Evolutionary conservation across 176 grass and related monocot genomes (phyloP).

Genomic region (Puya raimondii): DNA sequence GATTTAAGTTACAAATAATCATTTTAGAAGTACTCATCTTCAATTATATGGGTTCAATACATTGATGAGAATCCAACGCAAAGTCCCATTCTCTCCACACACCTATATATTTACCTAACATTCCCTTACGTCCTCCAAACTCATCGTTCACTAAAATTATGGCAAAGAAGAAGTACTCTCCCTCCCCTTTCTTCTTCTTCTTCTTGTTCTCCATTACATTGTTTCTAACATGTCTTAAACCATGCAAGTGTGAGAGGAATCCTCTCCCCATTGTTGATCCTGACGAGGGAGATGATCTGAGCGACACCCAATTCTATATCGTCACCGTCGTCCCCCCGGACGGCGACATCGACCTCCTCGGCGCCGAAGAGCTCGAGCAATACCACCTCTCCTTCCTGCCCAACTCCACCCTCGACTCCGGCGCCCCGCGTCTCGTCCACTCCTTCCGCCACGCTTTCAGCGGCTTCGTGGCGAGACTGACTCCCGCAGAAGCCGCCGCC

Average conservation of each 20-base stretch:
- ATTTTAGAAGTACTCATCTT: too few relatives aligned
- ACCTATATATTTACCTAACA: too few relatives aligned
- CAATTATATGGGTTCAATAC: too few relatives aligned
- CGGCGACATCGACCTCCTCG: slow-evolving; percentile 31
- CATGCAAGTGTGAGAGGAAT: neutral
- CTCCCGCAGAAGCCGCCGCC: slow-evolving; percentile 9
- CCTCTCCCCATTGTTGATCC: neutral
- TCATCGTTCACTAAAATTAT: too few relatives aligned
- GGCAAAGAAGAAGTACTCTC: neutral
- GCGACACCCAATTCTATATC: neutral
- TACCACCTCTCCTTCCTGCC: slow-evolving; percentile 6
- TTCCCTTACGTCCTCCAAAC: too few relatives aligned
- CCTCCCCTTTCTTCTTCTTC: neutral
- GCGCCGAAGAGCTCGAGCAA: slow-evolving; percentile 11
- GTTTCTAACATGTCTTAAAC: neutral
- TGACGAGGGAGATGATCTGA: neutral
- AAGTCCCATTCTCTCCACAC: too few relatives aligned
- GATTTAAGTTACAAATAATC: too few relatives aligned
- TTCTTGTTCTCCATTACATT: neutral
- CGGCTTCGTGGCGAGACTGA: slow-evolving; percentile 30
- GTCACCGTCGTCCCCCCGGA: neutral
- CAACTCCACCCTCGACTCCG: slow-evolving; percentile 31
- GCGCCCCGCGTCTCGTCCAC: slow-evolving; percentile 25
- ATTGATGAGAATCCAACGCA: too few relatives aligned
- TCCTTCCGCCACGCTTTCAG: slow-evolving; percentile 17